phyloP scores from a whole-genome alignment of 169 alveolate genomes.

The Plasmodium berghei region DNA sequence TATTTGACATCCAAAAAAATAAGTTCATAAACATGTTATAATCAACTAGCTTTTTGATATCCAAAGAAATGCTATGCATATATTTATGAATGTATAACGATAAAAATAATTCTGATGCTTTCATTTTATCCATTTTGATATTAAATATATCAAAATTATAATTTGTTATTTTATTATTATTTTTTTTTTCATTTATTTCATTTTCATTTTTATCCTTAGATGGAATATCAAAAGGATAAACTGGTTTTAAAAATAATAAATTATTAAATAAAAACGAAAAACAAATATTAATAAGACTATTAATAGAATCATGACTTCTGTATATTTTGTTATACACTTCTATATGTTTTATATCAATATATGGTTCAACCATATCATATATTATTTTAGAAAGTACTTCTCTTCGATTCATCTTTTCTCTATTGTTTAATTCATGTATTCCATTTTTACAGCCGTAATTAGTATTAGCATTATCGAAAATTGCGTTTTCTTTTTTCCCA shows the following conservation, averaged over 20 bases:
- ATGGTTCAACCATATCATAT: slow-evolving; percentile 52
- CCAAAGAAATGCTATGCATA: slow-evolving; percentile 62
- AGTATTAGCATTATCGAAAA: not conserved
- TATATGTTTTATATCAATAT: slow-evolving; percentile 42
- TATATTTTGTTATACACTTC: slow-evolving; percentile 39
- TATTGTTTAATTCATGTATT: not conserved
- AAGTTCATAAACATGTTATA: slow-evolving; percentile 54
- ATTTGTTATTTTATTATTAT: slow-evolving; percentile 16
- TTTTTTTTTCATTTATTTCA: slow-evolving; percentile 14
- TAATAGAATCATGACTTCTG: slow-evolving; percentile 28
- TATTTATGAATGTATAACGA: slow-evolving; percentile 62
- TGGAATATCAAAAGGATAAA: slow-evolving; percentile 63
- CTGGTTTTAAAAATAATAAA: slow-evolving; percentile 55
- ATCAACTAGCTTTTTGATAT: slow-evolving; percentile 60
- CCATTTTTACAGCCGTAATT: not conserved
- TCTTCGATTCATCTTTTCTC: not conserved
- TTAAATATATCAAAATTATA: slow-evolving; percentile 52
- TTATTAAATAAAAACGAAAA: slow-evolving; percentile 56
- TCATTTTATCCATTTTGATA: slow-evolving; percentile 48
- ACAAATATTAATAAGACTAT: slow-evolving; percentile 68
- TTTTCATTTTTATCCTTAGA: slow-evolving; percentile 50
- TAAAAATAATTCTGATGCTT: slow-evolving; percentile 55
- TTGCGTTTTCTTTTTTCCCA: too few relatives aligned
- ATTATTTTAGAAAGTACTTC: slow-evolving; percentile 20
- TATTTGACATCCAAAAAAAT: slow-evolving; percentile 41